A percentile compares a stretch with the other conserved stretches of the same genome.
Conservation (phyloP, 768 basidiomycete species). For the Boletus huronensis region DNA sequence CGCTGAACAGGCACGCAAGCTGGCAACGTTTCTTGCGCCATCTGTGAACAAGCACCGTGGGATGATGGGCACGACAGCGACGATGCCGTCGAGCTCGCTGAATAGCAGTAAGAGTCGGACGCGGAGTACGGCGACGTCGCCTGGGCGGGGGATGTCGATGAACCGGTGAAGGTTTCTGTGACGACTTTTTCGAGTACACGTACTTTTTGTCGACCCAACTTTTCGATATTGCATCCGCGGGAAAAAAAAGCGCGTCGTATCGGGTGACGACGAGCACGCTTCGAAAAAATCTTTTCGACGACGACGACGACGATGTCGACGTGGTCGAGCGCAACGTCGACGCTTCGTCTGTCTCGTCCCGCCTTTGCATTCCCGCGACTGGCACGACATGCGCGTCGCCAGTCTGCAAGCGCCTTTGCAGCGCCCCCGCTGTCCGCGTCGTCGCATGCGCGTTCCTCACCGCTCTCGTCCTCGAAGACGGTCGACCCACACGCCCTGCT, state of each 20-base stretch:
- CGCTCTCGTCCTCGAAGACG: conserved; percentile 17
- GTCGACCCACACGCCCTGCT: conserved; percentile 70
- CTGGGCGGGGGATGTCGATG: conserved; percentile 17
- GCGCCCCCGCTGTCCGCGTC: conserved; percentile 13
- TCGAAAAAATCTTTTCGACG: background rate
- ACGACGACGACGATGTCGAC: conserved; percentile 21
- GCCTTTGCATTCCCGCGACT: background rate
- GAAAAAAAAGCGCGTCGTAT: conserved; percentile 15
- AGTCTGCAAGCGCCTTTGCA: conserved; percentile 42
- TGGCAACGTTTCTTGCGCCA: conserved; percentile 33
- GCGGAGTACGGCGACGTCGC: conserved; percentile 28
- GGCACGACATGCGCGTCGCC: conserved; percentile 30
- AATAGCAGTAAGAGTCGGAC: conserved; percentile 26
- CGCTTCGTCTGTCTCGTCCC: conserved; percentile 15
- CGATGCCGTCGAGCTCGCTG: conserved; percentile 1
- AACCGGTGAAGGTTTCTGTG: background rate
- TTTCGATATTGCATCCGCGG: conserved; percentile 17
- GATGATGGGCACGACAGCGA: conserved; percentile 16
- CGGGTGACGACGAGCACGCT: background rate
- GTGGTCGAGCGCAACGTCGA: conserved; percentile 15
- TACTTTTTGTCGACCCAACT: background rate
- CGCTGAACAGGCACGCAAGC: conserved; percentile 28
- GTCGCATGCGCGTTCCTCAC: conserved; percentile 14
- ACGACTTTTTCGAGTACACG: background rate
- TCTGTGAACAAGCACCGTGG: conserved; percentile 38